These are phyloP conservation scores for Cantharellus cinnabarinus DNA, from an alignment of 768 basidiomycete genomes.

Conservation along the genomic window DNA sequence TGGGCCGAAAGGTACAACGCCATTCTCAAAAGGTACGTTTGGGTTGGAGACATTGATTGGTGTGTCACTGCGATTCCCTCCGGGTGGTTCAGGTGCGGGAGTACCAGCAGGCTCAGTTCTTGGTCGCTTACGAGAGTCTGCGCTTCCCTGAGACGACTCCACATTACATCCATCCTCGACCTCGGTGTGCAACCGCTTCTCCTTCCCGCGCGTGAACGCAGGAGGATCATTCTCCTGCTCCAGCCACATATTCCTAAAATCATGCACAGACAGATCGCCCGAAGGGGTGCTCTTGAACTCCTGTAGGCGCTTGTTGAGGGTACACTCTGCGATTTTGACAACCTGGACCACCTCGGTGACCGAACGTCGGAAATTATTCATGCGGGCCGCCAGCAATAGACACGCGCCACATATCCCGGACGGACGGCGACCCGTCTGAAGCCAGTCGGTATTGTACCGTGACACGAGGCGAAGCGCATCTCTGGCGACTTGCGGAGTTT, in stretches of 20 bases:
- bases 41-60: background rate
- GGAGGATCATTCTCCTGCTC: conserved; percentile 87
- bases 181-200: conserved; percentile 18
- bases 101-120: too few relatives aligned
- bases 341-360: conserved; percentile 96
- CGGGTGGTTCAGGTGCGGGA: too few relatives aligned
- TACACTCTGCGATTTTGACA: conserved; percentile 95
- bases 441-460: conserved; percentile 93
- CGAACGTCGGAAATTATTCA: conserved; percentile 92
- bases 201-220: conserved; percentile 52
- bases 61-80: background rate
- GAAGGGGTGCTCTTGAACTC: conserved; percentile 88
- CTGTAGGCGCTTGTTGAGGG: conserved; percentile 76
- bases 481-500: conserved; percentile 74
- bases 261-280: conserved; percentile 64
- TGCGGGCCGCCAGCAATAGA: conserved; percentile 81
- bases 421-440: conserved; percentile 83
- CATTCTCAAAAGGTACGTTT: background rate
- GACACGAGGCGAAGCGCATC: conserved; percentile 88
- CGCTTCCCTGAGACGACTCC: too few relatives aligned
- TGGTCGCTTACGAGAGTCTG: too few relatives aligned
- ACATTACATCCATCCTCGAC: background rate
- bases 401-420: conserved; percentile 97
- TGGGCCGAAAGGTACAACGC: too few relatives aligned
- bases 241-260: conserved; percentile 79